Conservation (phyloP, 2,329 filamentous ascomycete genomes). For the Beauveria pseudobassiana region DNA sequence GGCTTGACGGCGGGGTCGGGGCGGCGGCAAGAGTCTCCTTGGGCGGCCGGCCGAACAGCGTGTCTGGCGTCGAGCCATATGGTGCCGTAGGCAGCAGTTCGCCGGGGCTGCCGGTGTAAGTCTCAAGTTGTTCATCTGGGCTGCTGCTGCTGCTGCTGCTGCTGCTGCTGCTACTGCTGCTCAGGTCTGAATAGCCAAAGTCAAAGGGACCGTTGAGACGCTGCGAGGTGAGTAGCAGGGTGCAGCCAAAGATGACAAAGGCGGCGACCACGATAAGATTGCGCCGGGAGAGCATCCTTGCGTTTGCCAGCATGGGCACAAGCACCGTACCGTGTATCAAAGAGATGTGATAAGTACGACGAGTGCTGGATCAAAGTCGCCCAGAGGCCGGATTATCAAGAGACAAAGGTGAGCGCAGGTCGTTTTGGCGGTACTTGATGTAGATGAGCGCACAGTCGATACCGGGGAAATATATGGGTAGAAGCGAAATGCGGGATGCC, state of each 20-base stretch:
- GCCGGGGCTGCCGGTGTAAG: not conserved
- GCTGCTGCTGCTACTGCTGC: not conserved
- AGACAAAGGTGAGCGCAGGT: not conserved
- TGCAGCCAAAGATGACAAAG: constrained; percentile 20
- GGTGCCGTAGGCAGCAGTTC: constrained; percentile 4
- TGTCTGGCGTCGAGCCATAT: not conserved
- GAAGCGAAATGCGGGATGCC: not conserved
- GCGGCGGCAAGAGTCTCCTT: not conserved
- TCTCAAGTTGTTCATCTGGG: not conserved
- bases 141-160: not conserved
- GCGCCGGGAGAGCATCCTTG: constrained; percentile 23
- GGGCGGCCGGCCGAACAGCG: too few relatives aligned
- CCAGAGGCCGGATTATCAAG: not conserved
- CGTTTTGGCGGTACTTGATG: not conserved
- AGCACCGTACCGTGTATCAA: not conserved
- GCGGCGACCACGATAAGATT: constrained; percentile 21
- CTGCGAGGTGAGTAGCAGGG: constrained; percentile 26
- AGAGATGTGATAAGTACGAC: not conserved
- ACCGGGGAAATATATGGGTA: too few relatives aligned
- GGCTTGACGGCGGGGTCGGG: constrained; percentile 15
- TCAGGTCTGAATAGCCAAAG: constrained; percentile 11
- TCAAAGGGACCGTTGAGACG: constrained; percentile 24
- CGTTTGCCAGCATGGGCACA: constrained; percentile 12
- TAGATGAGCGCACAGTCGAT: too few relatives aligned
- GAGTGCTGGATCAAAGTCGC: not conserved